phyloP scores from a whole-genome alignment of 2,329 filamentous ascomycete species.

The Pestalotiopsis sp. region DNA sequence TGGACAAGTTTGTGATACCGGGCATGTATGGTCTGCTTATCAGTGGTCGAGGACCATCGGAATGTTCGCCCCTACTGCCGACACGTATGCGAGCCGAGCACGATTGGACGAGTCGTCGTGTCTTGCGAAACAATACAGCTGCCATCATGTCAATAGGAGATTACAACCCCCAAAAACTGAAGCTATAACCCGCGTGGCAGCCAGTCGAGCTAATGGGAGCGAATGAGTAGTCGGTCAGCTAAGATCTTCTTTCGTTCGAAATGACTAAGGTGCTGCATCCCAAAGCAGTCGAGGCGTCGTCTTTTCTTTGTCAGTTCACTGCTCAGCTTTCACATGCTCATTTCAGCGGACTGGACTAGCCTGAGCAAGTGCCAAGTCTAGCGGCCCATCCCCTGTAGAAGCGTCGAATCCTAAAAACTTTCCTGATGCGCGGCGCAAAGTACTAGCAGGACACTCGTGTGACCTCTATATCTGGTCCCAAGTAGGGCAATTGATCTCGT shows the following conservation, averaged over 20 bases:
- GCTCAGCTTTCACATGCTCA: not conserved
- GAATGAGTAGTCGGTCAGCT: not conserved
- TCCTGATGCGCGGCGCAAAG: not conserved
- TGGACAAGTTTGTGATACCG: not conserved
- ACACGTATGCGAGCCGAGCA: not conserved
- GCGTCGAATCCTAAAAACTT: not conserved
- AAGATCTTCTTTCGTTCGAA: not conserved
- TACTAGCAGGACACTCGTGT: not conserved
- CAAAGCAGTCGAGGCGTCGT: not conserved
- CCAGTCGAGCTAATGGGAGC: not conserved
- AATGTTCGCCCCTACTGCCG: not conserved
- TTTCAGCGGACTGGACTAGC: not conserved
- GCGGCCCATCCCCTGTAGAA: not conserved
- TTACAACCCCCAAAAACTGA: not conserved
- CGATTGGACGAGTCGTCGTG: not conserved
- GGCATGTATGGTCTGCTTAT: not conserved
- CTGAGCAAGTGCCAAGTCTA: not conserved
- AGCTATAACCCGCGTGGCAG: not conserved
- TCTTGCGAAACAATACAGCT: not conserved
- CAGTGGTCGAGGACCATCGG: not conserved
- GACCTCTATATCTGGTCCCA: not conserved
- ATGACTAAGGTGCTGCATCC: not conserved
- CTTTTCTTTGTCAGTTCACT: not conserved
- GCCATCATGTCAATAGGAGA: not conserved
- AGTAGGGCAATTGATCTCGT: constrained; percentile 9